A percentile compares a stretch with the other conserved stretches of the same genome.
Evolutionary conservation across 1,284 basidiomycete species (phyloP).

Genomic region (Tremellales sp.): DNA sequence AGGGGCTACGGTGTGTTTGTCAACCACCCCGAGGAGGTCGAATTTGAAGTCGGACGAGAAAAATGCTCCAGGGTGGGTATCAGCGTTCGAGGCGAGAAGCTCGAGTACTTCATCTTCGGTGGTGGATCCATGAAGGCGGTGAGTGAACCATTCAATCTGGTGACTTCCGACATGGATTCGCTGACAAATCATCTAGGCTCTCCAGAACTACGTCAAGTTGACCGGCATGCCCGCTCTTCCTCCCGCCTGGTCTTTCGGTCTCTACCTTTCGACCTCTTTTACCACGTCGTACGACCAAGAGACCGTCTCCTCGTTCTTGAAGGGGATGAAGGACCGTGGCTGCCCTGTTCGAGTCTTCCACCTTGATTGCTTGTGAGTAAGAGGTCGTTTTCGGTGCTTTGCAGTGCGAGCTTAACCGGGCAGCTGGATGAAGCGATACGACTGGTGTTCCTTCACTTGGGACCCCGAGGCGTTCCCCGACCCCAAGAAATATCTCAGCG

Average conservation of each 20-base stretch:
- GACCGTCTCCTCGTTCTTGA: constrained; percentile 64
- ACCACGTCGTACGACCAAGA: constrained; percentile 63
- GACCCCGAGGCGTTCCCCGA: constrained; percentile 71
- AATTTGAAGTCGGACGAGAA: constrained; percentile 68
- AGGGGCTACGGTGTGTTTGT: constrained; percentile 69
- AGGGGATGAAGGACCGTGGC: constrained; percentile 64
- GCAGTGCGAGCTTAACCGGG: constrained; percentile 1
- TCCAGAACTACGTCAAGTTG: constrained; percentile 28
- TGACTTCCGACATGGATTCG: neutral
- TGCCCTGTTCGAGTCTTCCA: constrained; percentile 73
- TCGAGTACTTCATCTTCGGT: constrained; percentile 62
- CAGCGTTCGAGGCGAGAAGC: constrained; percentile 59
- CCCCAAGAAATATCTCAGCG: constrained; percentile 61
- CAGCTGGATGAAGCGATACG: constrained; percentile 69
- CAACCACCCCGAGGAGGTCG: constrained; percentile 67
- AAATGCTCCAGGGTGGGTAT: constrained; percentile 67
- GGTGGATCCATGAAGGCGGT: constrained; percentile 36
- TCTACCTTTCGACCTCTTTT: constrained; percentile 70
- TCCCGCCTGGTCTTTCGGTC: constrained; percentile 67
- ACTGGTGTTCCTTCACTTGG: constrained; percentile 74
- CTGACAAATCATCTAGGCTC: constrained; percentile 8
- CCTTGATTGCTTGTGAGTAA: constrained; percentile 59
- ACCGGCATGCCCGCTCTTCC: constrained; percentile 52
- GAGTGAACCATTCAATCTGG: neutral
- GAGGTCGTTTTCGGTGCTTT: neutral